Conservation (phyloP, 345 rosid species). For the Zanthoxylum bungeanum region DNA sequence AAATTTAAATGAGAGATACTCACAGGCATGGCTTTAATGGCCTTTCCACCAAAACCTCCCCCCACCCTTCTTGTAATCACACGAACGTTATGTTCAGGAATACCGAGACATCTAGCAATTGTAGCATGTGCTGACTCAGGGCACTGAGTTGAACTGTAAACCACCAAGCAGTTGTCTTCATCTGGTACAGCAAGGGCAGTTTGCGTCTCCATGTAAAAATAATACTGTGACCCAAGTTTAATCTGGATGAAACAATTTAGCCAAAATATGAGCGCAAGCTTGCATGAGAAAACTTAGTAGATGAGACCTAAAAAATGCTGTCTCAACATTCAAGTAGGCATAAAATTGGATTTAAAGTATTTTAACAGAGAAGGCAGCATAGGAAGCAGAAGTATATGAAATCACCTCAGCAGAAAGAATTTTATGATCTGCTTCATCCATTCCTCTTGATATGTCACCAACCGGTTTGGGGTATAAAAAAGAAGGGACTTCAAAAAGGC, state of each 20-base stretch:
- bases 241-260: slow-evolving; percentile 36
- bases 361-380: background rate
- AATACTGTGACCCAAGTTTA: slow-evolving; percentile 76
- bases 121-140: slow-evolving; percentile 57
- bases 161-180: slow-evolving; percentile 72
- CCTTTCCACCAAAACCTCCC: slow-evolving; percentile 96
- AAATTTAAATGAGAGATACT: slow-evolving; percentile 25
- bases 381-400: background rate
- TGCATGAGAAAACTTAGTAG: background rate
- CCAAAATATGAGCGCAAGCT: background rate
- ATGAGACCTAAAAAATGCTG: background rate
- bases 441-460: slow-evolving; percentile 69
- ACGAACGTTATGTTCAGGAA: slow-evolving; percentile 75
- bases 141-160: slow-evolving; percentile 71
- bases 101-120: slow-evolving; percentile 76
- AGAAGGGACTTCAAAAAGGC: slow-evolving; percentile 69
- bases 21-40: slow-evolving; percentile 66
- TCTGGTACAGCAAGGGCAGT: slow-evolving; percentile 93
- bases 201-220: slow-evolving; percentile 89
- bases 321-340: background rate
- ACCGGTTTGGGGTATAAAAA: slow-evolving; percentile 49
- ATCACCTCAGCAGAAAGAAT: slow-evolving; percentile 66
- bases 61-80: slow-evolving; percentile 90
- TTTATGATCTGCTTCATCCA: slow-evolving; percentile 74
- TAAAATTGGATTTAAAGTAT: no score